These are phyloP conservation scores for Phaeosphaeria sp. DNA, from an alignment of 2,329 filamentous ascomycete genomes.

Conservation along the genomic window DNA sequence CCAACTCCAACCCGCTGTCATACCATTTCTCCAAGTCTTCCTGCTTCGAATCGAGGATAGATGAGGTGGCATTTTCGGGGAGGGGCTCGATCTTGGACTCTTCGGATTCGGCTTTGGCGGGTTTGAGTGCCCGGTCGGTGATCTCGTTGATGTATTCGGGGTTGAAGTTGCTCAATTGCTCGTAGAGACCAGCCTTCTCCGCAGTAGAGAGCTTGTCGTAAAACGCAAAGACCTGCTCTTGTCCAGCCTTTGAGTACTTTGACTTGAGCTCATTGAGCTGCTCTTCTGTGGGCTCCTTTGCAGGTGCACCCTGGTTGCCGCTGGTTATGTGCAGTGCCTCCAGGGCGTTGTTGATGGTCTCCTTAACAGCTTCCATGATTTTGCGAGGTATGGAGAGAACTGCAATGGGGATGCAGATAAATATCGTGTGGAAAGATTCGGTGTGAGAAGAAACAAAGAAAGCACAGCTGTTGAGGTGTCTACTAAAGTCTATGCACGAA, in stretches of 20 bases:
- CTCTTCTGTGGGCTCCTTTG: slow-evolving; percentile 65
- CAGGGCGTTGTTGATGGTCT: slow-evolving; percentile 50
- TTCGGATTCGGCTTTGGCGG: slow-evolving; percentile 66
- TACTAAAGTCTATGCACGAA: slow-evolving; percentile 24
- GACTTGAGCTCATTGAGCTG: slow-evolving; percentile 72
- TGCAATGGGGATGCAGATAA: slow-evolving; percentile 11
- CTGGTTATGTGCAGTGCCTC: slow-evolving; percentile 51
- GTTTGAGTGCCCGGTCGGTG: slow-evolving; percentile 80
- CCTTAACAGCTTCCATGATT: slow-evolving; percentile 51
- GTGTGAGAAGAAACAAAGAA: slow-evolving; percentile 5
- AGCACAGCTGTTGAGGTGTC: slow-evolving; percentile 16
- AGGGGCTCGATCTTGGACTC: slow-evolving; percentile 77
- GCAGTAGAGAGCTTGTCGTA: slow-evolving; percentile 77
- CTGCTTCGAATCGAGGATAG: slow-evolving; percentile 85
- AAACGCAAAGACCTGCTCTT: slow-evolving; percentile 85
- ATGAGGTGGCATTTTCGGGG: slow-evolving; percentile 83
- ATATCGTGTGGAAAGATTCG: not conserved
- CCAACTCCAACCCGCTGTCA: slow-evolving; percentile 68
- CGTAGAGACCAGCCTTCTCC: slow-evolving; percentile 80
- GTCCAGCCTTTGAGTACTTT: slow-evolving; percentile 75
- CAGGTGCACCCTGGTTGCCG: slow-evolving; percentile 42
- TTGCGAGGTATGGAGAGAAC: not conserved
- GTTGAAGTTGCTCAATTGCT: slow-evolving; percentile 82
- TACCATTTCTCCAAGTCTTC: slow-evolving; percentile 87
- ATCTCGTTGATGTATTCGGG: slow-evolving; percentile 88